Conservation (phyloP, 139 green algal genomes). For the Haematococcus sp. region DNA sequence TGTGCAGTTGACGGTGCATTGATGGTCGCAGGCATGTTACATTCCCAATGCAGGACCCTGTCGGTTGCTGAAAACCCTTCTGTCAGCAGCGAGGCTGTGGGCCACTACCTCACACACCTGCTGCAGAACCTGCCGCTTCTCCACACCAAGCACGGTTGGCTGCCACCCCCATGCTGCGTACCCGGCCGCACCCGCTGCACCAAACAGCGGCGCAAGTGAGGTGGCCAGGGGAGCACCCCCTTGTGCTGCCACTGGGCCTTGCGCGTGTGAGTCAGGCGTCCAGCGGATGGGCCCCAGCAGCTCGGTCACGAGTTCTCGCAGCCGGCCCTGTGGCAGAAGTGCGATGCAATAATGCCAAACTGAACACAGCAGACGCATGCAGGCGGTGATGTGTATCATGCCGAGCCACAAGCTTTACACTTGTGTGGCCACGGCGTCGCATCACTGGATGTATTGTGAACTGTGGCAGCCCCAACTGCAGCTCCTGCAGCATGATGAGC, state of each 20-base stretch:
- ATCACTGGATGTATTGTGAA: no score
- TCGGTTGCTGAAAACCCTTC: no score
- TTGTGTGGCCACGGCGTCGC: background rate
- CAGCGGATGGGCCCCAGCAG: constrained; percentile 52
- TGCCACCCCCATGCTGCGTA: constrained; percentile 28
- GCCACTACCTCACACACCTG: constrained; percentile 25
- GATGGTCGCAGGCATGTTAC: no score
- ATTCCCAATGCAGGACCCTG: no score
- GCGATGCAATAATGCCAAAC: background rate
- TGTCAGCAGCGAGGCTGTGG: no score
- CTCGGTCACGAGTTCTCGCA: constrained; percentile 56
- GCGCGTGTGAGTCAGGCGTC: background rate
- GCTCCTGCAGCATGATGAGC: no score
- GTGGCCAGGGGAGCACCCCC: background rate
- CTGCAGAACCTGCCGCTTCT: constrained; percentile 62
- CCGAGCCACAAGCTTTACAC: background rate
- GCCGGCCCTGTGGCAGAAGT: constrained; percentile 19
- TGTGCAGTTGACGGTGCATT: no score
- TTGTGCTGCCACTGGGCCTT: background rate
- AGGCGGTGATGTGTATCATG: background rate
- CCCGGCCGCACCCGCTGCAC: background rate
- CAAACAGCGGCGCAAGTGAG: background rate
- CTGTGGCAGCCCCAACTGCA: no score
- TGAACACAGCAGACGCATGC: background rate
- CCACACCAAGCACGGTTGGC: constrained; percentile 48